phyloP scores from a whole-genome alignment of 73 alveolate genomes.

The Tetrahymena borealis region DNA sequence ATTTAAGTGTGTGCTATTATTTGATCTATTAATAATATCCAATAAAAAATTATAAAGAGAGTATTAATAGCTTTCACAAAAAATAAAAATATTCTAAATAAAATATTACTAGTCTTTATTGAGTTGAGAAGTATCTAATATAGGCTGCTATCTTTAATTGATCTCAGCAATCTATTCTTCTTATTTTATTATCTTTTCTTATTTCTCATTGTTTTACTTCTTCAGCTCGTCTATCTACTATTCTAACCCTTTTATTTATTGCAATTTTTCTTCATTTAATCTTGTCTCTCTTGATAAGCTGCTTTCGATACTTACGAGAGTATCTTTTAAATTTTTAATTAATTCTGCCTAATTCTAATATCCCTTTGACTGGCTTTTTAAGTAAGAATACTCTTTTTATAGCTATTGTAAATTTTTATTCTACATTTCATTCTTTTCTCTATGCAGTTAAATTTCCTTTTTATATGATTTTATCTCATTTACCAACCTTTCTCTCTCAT shows the following conservation, averaged over 20 bases:
- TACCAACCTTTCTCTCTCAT: neutral
- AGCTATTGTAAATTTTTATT: neutral
- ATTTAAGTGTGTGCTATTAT: neutral
- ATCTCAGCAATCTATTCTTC: neutral
- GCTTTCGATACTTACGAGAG: neutral
- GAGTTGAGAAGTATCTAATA: neutral
- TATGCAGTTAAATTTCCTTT: neutral
- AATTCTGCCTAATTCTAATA: neutral
- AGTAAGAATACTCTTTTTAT: neutral
- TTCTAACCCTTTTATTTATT: neutral
- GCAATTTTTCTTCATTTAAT: neutral
- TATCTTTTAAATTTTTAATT: neutral
- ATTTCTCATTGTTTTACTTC: neutral
- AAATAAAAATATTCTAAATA: too few species aligned
- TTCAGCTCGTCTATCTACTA: neutral
- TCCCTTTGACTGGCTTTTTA: neutral
- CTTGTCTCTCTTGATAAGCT: neutral
- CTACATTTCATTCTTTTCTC: neutral
- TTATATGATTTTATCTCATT: neutral
- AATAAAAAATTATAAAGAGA: neutral
- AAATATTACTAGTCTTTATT: neutral
- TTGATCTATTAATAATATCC: neutral
- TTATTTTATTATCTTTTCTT: neutral
- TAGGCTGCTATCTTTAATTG: neutral
- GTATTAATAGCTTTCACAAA: neutral